Evolutionary conservation across 73 alveolate genomes (phyloP).

Genomic region (Halteria grandinella): DNA sequence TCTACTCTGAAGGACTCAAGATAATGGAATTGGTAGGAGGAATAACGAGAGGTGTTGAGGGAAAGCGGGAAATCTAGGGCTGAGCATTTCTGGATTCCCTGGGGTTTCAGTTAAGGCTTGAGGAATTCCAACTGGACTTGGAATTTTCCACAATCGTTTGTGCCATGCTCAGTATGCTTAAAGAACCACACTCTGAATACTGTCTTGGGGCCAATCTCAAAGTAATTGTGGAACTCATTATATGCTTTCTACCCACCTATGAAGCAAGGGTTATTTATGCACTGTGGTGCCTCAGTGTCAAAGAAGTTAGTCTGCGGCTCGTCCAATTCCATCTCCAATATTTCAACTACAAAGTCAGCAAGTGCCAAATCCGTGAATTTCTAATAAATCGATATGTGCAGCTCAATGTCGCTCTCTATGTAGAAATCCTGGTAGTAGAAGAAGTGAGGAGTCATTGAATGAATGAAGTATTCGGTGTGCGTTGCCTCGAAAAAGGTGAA

Average conservation of each 20-base stretch:
- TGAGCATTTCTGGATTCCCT: slow-evolving; percentile 9
- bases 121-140: slow-evolving; percentile 5
- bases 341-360: slow-evolving; percentile 25
- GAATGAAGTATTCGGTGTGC: no score
- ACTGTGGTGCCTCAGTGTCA: neutral
- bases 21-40: slow-evolving; percentile 17
- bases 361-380: neutral
- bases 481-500: no score
- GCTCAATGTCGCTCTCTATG: slow-evolving; percentile 9
- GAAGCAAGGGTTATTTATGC: slow-evolving; percentile 1
- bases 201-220: neutral
- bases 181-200: slow-evolving; percentile 17
- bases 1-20: slow-evolving; percentile 41
- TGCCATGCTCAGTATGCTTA: slow-evolving; percentile 9
- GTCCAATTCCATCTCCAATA: neutral
- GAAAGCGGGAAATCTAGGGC: slow-evolving; percentile 7
- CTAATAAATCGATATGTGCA: slow-evolving; percentile 16
- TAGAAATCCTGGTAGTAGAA: slow-evolving; percentile 22
- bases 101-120: neutral
- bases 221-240: slow-evolving; percentile 28
- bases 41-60: slow-evolving; percentile 2
- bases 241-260: slow-evolving; percentile 26
- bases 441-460: no score
- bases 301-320: neutral
- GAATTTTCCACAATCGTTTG: slow-evolving; percentile 24